Evolutionary conservation across 139 green algal genomes (phyloP), one percentile per base, ranked within the genome.

Genomic region (Closterium sp.): DNA sequence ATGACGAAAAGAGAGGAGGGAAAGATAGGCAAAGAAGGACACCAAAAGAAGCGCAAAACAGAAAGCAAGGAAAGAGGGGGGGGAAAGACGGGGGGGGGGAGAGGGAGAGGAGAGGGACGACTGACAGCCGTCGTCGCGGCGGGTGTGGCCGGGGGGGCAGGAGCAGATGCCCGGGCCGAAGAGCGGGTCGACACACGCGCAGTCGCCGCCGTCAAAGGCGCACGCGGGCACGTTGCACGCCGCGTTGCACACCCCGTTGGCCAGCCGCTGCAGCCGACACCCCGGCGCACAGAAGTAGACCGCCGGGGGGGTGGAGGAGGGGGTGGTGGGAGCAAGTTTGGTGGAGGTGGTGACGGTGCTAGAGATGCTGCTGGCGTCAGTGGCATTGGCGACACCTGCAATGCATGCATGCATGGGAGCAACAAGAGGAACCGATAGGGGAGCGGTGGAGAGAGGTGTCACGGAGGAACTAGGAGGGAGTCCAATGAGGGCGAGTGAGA

Each of bases 201-300:
- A 91, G 64, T 91, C 88, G 25, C 88, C 88, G 19, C 88, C 88
- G 88, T 91, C 88, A 38, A 88, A 91, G 16, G 88, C 88, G 64
- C 88, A 91, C 21, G n/a, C 84, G 3, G 28, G 6, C 25, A n/a
- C 55, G 31, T 91, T 91, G 88, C 88, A 91, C 35, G 33, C 88
- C 30, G 10, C 31, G 21, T 88, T n/a, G 84, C 88, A 91, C 28
- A 69, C 33, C 12, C 88, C 88, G 66, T 91, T 91, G 0, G 7
- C 28, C 88, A 91, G 35, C 34, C 31, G 12, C 4, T 31, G 34
- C n/a, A 91, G 28, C 3, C 38, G 84, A 35, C 88, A 91, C 76
- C 84, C 64, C 1, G 34, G 64, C 23, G 88, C 21, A 25, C 88
- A 91, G 19, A 64, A 23, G 35, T 32, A 85, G 3, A 12, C 8